Evolutionary conservation across 1,139 yeast species (phyloP).

Genomic region (Geotrichum candidum): DNA sequence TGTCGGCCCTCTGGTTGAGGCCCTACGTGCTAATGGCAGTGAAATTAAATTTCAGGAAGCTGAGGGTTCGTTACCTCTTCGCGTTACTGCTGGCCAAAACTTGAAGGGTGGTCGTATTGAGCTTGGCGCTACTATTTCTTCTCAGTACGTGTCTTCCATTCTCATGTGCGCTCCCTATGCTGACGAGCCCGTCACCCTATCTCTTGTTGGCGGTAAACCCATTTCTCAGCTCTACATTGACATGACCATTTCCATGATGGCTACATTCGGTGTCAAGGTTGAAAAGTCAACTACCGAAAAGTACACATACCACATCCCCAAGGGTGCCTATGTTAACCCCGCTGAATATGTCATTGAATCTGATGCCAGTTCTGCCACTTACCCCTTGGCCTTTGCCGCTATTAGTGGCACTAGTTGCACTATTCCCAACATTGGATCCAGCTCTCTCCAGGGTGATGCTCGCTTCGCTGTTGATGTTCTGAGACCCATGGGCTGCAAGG

Average conservation of each 20-base stretch:
- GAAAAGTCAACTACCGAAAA: slow-evolving; percentile 61
- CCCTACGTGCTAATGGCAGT: slow-evolving; percentile 76
- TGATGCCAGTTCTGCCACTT: slow-evolving; percentile 98
- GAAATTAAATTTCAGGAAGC: slow-evolving; percentile 61
- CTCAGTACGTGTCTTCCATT: slow-evolving; percentile 94
- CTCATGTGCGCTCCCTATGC: slow-evolving; percentile 99
- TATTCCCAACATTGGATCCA: slow-evolving; percentile 87
- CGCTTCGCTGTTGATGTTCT: slow-evolving; percentile 90
- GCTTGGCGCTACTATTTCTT: slow-evolving; percentile 90
- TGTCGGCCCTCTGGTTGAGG: slow-evolving; percentile 92
- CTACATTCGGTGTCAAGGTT: slow-evolving; percentile 78
- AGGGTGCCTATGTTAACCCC: slow-evolving; percentile 75
- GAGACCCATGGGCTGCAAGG: slow-evolving; percentile 91
- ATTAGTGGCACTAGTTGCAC: slow-evolving; percentile 89
- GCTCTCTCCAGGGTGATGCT: slow-evolving; percentile 95
- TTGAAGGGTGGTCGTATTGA: slow-evolving; percentile 89
- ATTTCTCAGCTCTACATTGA: slow-evolving; percentile 92
- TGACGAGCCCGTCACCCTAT: slow-evolving; percentile 72
- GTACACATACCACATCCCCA: slow-evolving; percentile 85
- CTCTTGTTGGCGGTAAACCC: slow-evolving; percentile 93
- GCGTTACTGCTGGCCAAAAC: slow-evolving; percentile 61
- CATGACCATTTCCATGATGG: slow-evolving; percentile 97
- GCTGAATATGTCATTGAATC: slow-evolving; percentile 82
- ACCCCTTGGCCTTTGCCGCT: slow-evolving; percentile 98
- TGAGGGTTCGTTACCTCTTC: slow-evolving; percentile 82